Evolutionary conservation across 2,329 filamentous ascomycete species (phyloP), one percentile per base, ranked within the genome.

Genomic region (Sphaceloma murrayae): DNA sequence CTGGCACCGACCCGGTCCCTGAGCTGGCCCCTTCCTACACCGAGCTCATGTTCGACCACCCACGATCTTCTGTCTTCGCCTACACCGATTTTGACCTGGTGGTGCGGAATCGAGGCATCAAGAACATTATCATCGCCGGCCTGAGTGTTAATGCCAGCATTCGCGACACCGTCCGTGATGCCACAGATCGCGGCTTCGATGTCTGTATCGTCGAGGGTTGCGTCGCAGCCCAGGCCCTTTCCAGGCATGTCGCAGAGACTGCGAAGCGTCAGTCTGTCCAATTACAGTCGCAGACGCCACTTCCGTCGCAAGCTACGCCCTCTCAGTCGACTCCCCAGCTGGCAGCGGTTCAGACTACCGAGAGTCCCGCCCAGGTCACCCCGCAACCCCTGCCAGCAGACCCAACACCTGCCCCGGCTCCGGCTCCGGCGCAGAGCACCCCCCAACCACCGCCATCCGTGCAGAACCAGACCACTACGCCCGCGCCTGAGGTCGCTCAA

Each of bases 51-150:
- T 29, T 45, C 29, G 42, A 45, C 21, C 42, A 45, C 14, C 32
- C 42, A 9, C 30, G 32, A 4, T 36, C 42, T 5, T 45, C 42
- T n/a, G 42, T 34, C 14, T 45, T 45, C 14, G 16, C 42, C 16
- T 45, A 34, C 31, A 45, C 42, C 24, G 42, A 45, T 19, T 13
- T 45, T 13, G 42, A 45, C 19, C 42, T 45, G 11, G 29, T 45
- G 7, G 19, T 45, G 11, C 30, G 42, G 13, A 45, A 45, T 14
- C 32, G 42, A 2, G 31, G 31, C 18, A 45, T 45, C 31, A 29
- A 29, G 16, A 45, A 45, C 19, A 14, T 45, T 18, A 45, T 45
- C 30, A 45, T 45, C 26, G 42, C 31, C 19, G 42, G 42, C 14
- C 22, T 45, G 14, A 34, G 31, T 21, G 42, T 45, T 10, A 45